These are phyloP conservation scores for Hippophae tibetana DNA, from an alignment of 306 rosid genomes.

Conservation along the genomic window DNA sequence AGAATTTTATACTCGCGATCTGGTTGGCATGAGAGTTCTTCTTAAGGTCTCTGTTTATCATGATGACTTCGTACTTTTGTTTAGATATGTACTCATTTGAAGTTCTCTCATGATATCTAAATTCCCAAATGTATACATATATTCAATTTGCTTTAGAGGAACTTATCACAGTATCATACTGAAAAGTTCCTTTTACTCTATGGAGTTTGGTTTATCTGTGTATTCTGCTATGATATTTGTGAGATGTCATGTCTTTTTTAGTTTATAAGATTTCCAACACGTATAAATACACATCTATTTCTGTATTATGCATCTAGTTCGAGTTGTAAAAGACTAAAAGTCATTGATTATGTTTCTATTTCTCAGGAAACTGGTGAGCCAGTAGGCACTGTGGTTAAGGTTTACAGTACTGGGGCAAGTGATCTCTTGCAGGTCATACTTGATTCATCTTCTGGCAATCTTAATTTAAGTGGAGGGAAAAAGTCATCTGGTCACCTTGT, in stretches of 20 bases:
- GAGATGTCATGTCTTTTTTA: neutral
- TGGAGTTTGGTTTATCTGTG: neutral
- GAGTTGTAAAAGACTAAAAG: neutral
- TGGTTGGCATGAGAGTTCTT: conserved; percentile 78
- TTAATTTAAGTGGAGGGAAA: conserved; percentile 50
- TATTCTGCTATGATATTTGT: neutral
- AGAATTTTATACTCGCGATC: conserved; percentile 78
- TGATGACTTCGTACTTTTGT: neutral
- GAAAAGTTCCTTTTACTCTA: too few species aligned
- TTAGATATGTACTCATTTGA: neutral
- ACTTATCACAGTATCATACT: too few species aligned
- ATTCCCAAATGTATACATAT: neutral
- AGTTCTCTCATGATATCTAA: neutral
- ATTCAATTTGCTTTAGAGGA: too few species aligned
- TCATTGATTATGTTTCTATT: conserved; percentile 21
- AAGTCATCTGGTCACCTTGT: conserved; percentile 54
- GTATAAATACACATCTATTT: too few species aligned
- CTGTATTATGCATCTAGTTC: too few species aligned
- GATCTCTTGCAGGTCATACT: conserved; percentile 76
- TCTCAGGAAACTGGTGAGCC: conserved; percentile 65
- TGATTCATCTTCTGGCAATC: conserved; percentile 45
- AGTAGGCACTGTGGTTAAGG: conserved; percentile 63
- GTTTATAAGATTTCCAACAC: too few species aligned
- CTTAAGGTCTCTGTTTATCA: conserved; percentile 51
- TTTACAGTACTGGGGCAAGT: conserved; percentile 66